phyloP scores from a whole-genome alignment of 192 early-diverging fungal genomes.

The Coemansia sp. region DNA sequence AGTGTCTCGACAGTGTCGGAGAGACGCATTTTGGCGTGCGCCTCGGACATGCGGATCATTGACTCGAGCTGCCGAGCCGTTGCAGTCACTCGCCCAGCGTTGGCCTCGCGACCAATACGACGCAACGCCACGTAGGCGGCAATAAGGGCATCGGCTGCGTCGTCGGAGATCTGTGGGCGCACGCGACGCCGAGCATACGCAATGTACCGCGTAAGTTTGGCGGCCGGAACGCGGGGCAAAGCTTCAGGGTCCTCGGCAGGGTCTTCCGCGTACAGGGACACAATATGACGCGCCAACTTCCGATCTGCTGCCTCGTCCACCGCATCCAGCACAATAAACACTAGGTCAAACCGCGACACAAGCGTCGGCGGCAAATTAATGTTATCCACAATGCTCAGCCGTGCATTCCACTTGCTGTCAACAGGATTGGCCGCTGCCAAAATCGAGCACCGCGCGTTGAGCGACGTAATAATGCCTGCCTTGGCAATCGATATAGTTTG shows the following conservation, averaged over 20 bases:
- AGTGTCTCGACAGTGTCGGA: slow-evolving; percentile 66
- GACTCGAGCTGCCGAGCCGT: slow-evolving; percentile 95
- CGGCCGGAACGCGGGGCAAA: slow-evolving; percentile 60
- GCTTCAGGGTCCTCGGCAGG: slow-evolving; percentile 14
- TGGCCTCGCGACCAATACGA: slow-evolving; percentile 60
- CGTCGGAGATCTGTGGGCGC: slow-evolving; percentile 77
- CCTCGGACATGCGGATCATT: slow-evolving; percentile 95
- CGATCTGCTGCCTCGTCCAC: slow-evolving; percentile 85
- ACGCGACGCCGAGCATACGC: slow-evolving; percentile 77
- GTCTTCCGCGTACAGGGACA: slow-evolving; percentile 82
- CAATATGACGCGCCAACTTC: slow-evolving; percentile 83
- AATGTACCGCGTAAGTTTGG: slow-evolving; percentile 89
- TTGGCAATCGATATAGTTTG: slow-evolving; percentile 98
- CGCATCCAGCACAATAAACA: slow-evolving; percentile 89
- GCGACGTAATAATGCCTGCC: slow-evolving; percentile 96
- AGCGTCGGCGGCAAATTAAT: slow-evolving; percentile 91
- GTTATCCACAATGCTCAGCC: slow-evolving; percentile 81
- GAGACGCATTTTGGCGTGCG: slow-evolving; percentile 88
- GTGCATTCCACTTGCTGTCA: slow-evolving; percentile 81
- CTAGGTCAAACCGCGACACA: slow-evolving; percentile 92
- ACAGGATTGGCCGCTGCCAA: slow-evolving; percentile 94
- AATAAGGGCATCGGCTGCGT: slow-evolving; percentile 71
- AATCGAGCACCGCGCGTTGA: slow-evolving; percentile 96
- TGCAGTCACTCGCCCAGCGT: slow-evolving; percentile 71
- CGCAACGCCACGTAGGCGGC: slow-evolving; percentile 83